Evolutionary conservation across 2,329 filamentous ascomycete genomes (phyloP).

Genomic region (Sodiomyces alkalinus): DNA sequence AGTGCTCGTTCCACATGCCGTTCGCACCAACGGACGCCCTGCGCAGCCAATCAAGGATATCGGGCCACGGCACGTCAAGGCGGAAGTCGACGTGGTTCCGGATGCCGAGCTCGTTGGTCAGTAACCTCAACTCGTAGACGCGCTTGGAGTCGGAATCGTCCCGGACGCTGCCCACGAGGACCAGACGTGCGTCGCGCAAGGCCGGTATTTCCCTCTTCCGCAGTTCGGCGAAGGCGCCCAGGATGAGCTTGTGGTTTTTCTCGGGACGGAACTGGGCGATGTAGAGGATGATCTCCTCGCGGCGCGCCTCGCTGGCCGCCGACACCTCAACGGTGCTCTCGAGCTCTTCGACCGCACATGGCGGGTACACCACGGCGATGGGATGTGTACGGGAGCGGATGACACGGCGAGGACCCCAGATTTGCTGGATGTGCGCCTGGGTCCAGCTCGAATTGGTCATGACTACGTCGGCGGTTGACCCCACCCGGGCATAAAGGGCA

Average conservation of each 20-base stretch:
- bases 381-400: constrained; percentile 29
- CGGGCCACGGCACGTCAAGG: constrained; percentile 77
- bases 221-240: constrained; percentile 72
- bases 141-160: constrained; percentile 65
- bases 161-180: constrained; percentile 85
- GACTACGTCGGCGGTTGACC: constrained; percentile 74
- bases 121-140: constrained; percentile 75
- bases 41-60: constrained; percentile 66
- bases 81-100: constrained; percentile 77
- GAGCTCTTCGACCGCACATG: constrained; percentile 78
- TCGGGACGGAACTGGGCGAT: constrained; percentile 96
- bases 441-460: constrained; percentile 99
- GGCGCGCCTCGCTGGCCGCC: constrained; percentile 48
- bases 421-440: constrained; percentile 59
- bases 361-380: constrained; percentile 74
- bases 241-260: constrained; percentile 83
- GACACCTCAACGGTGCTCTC: constrained; percentile 60
- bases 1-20: constrained; percentile 99
- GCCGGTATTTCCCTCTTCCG: constrained; percentile 39
- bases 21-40: constrained; percentile 78
- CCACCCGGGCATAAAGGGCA: constrained; percentile 64
- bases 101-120: constrained; percentile 75
- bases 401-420: constrained; percentile 54
- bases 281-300: constrained; percentile 67
- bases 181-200: constrained; percentile 45